Conservation (phyloP, 2,329 filamentous ascomycete species). For the Grosmannia serpens region DNA sequence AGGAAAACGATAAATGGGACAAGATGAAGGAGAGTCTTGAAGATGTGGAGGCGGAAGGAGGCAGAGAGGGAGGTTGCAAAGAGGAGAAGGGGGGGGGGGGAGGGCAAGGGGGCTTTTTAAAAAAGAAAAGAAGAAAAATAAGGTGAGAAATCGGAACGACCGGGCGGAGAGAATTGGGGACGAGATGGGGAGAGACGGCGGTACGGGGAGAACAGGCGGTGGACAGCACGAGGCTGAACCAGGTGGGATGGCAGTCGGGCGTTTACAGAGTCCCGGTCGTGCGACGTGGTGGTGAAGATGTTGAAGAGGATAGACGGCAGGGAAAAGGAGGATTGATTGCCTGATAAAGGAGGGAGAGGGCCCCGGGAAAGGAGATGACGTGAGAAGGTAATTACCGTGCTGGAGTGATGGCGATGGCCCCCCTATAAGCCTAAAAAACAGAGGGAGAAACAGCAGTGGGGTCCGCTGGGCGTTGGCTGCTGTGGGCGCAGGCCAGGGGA, state of each 20-base stretch:
- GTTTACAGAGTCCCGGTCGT: slow-evolving; percentile 8
- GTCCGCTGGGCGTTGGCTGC: background rate
- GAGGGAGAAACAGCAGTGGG: background rate
- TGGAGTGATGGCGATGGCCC: background rate
- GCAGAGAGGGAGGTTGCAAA: background rate
- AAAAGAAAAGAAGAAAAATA: background rate
- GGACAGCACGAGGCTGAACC: background rate
- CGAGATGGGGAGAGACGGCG: background rate
- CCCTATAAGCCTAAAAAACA: background rate
- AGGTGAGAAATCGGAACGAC: background rate
- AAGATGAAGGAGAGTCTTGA: background rate
- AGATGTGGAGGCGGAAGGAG: background rate
- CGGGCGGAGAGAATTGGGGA: background rate
- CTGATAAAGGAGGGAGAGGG: background rate
- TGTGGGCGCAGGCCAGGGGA: background rate
- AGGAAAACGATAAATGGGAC: background rate
- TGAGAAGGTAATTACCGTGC: background rate
- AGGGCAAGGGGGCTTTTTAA: background rate
- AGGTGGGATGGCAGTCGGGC: slow-evolving; percentile 10
- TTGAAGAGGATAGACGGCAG: background rate
- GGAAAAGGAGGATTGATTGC: background rate
- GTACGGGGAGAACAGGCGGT: background rate
- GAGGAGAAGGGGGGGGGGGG: background rate
- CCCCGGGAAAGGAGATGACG: background rate
- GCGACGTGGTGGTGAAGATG: slow-evolving; percentile 4